phyloP scores from a whole-genome alignment of 805 yeast genomes.

The Blastobotrys peoriensis region DNA sequence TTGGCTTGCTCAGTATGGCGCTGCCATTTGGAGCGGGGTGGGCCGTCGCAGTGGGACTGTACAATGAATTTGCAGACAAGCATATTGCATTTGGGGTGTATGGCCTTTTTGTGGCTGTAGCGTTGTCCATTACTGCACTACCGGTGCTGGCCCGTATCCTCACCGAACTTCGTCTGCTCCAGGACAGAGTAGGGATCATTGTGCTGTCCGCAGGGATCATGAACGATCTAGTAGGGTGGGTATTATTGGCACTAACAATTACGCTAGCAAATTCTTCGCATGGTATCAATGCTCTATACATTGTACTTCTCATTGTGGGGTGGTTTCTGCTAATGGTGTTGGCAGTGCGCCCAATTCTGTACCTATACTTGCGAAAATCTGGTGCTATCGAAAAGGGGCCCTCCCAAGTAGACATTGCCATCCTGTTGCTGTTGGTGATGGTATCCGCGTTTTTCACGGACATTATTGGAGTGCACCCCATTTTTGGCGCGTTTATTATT shows the following conservation, averaged over 20 bases:
- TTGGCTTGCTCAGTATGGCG: constrained; percentile 67
- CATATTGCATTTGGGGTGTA: constrained; percentile 59
- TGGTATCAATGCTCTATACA: constrained; percentile 64
- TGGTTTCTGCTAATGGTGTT: constrained; percentile 59
- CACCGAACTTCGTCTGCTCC: constrained; percentile 63
- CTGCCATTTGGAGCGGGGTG: constrained; percentile 79
- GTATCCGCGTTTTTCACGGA: constrained; percentile 73
- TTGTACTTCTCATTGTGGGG: constrained; percentile 57
- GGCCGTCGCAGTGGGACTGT: constrained; percentile 61
- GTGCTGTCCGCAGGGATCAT: constrained; percentile 82
- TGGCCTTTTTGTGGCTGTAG: constrained; percentile 77
- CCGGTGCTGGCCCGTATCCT: constrained; percentile 78
- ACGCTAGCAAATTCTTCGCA: constrained; percentile 69
- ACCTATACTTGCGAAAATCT: constrained; percentile 41
- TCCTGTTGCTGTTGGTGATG: constrained; percentile 53
- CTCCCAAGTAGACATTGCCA: constrained; percentile 54
- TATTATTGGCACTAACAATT: constrained; percentile 65
- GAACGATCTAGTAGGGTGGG: constrained; percentile 79
- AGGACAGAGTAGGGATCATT: constrained; percentile 53
- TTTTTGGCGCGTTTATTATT: constrained; percentile 76
- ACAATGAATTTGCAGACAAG: constrained; percentile 36
- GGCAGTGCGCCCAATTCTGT: constrained; percentile 49
- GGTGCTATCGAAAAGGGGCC: constrained; percentile 53
- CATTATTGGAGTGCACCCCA: constrained; percentile 80
- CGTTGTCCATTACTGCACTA: constrained; percentile 79